phyloP scores from a whole-genome alignment of 352 stramenopile genomes.

The Phytopythium helicoides region DNA sequence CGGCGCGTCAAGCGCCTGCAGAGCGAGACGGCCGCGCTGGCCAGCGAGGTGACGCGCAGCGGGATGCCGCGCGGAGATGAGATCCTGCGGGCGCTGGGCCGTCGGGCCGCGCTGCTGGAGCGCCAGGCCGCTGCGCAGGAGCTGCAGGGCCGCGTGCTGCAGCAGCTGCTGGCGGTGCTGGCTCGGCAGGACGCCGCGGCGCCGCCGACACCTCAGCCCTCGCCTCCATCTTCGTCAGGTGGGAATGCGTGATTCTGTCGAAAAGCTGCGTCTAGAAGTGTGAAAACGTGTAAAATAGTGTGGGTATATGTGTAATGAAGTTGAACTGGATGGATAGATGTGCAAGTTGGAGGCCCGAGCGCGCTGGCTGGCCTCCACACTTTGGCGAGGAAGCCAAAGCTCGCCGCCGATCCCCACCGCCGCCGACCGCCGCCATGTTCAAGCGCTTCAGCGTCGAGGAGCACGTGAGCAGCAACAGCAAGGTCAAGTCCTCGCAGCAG shows the following conservation, averaged over 20 bases:
- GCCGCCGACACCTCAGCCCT: too few relatives aligned
- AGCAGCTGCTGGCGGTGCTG: constrained; percentile 23
- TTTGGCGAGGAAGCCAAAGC: too few relatives aligned
- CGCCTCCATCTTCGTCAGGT: too few relatives aligned
- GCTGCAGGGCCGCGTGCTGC: constrained; percentile 17
- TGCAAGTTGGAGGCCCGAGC: too few relatives aligned
- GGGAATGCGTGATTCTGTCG: too few relatives aligned
- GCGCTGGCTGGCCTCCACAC: too few relatives aligned
- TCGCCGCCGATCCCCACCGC: background rate
- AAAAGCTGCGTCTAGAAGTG: too few relatives aligned
- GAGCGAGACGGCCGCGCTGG: background rate
- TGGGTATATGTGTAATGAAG: too few relatives aligned
- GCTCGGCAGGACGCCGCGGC: background rate
- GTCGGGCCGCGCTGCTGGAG: constrained; percentile 18
- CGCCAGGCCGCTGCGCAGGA: constrained; percentile 18
- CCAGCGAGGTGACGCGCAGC: background rate
- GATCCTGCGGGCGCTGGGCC: constrained; percentile 24
- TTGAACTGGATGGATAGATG: too few relatives aligned
- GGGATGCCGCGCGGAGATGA: constrained; percentile 17
- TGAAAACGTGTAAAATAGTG: background rate
- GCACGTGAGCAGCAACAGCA: constrained; percentile 94
- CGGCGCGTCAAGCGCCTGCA: background rate
- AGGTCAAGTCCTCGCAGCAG: constrained; percentile 97
- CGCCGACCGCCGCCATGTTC: constrained; percentile 78
- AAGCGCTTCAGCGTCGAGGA: constrained; percentile 94